These are phyloP conservation scores for Fusarium fracticaudum DNA, from an alignment of 2,329 filamentous ascomycete genomes.

Conservation along the genomic window DNA sequence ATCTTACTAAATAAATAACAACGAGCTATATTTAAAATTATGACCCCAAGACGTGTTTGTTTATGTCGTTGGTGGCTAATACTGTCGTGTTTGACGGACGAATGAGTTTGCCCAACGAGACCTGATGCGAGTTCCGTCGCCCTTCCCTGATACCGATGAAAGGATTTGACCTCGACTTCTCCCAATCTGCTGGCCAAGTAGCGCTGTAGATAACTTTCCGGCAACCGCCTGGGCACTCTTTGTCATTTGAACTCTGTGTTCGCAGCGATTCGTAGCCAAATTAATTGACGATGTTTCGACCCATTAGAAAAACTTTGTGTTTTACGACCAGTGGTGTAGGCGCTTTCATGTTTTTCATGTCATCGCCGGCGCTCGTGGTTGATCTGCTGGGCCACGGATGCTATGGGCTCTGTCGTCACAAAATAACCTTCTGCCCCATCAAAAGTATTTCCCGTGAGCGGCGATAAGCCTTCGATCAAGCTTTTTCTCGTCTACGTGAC, in stretches of 20 bases:
- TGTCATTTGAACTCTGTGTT: not conserved
- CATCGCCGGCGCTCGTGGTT: not conserved
- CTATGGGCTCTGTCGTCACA: not conserved
- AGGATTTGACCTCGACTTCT: accelerated
- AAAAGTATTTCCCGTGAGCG: not conserved
- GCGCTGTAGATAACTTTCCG: accelerated
- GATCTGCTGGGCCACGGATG: not conserved
- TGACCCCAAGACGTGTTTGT: not conserved
- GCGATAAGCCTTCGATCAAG: not conserved
- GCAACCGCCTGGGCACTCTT: not conserved
- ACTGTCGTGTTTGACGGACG: not conserved
- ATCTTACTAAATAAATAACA: not conserved
- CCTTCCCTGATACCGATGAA: accelerated
- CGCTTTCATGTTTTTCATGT: too few species aligned
- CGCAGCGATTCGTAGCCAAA: not conserved
- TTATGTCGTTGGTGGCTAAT: not conserved
- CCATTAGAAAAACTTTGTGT: not conserved
- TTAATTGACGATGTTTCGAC: not conserved
- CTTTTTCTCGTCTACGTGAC: not conserved
- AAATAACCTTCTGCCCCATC: not conserved
- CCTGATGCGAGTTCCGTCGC: not conserved
- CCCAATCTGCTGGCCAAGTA: not conserved
- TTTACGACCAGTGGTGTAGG: not conserved
- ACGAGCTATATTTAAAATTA: not conserved
- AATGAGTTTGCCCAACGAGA: not conserved